Conservation (phyloP, 1,139 yeast genomes). For the Kodamaea ohmeri region DNA sequence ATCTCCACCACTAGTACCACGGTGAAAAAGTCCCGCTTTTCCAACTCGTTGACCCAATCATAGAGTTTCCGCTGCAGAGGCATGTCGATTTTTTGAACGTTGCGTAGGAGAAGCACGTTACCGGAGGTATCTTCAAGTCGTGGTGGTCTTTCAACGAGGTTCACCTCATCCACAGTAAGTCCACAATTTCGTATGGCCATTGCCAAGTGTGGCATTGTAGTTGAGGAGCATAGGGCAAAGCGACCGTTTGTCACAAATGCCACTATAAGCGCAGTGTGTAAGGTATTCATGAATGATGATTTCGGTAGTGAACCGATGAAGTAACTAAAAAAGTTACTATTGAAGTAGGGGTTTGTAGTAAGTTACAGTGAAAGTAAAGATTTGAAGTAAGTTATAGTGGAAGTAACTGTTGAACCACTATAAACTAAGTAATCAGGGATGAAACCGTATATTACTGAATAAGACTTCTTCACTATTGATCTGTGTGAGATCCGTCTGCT, state of each 20-base stretch:
- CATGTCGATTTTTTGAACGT: slow-evolving; percentile 20
- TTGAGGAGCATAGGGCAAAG: slow-evolving; percentile 9
- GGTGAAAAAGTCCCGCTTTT: slow-evolving; percentile 21
- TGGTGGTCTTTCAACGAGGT: slow-evolving; percentile 2
- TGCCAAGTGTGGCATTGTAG: slow-evolving; percentile 6
- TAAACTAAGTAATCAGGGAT: too few species aligned
- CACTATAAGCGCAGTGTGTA: slow-evolving; percentile 9
- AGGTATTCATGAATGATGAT: slow-evolving; percentile 11
- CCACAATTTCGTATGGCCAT: slow-evolving; percentile 4
- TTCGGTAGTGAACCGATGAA: too few species aligned
- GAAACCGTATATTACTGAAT: too few species aligned
- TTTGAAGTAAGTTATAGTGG: too few species aligned
- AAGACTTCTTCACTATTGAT: too few species aligned
- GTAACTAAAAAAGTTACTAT: too few species aligned
- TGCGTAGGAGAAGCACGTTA: slow-evolving; percentile 13
- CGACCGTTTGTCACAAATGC: slow-evolving; percentile 6
- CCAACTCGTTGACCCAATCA: slow-evolving; percentile 24
- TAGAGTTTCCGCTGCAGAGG: slow-evolving; percentile 27
- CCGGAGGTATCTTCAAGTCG: slow-evolving; percentile 1
- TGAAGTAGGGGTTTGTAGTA: too few species aligned
- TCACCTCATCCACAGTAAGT: slow-evolving; percentile 7
- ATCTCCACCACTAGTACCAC: slow-evolving; percentile 26
- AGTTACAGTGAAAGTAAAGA: too few species aligned
- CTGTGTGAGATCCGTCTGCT: too few species aligned
- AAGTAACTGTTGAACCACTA: too few species aligned